Percentiles rank a stretch among this genome's conserved stretches.
Conservation (phyloP, 805 yeast genomes). For the Diddensiella santjacobensis region DNA sequence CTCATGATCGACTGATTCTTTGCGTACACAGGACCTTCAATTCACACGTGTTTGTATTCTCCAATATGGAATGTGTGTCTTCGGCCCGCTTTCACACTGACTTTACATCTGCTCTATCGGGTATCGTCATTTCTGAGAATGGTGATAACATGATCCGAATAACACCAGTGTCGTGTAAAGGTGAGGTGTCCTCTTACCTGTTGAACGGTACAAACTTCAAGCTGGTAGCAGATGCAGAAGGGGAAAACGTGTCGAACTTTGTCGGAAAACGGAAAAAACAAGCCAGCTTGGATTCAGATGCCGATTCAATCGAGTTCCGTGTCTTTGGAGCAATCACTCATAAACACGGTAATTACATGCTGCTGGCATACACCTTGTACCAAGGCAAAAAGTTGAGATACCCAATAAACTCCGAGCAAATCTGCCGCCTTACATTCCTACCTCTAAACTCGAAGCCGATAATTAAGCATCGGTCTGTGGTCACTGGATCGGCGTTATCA, state of each 20-base stretch:
- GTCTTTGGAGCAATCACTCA: constrained; percentile 18
- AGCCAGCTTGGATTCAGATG: constrained; percentile 2
- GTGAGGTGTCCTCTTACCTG: constrained; percentile 8
- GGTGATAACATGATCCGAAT: constrained; percentile 4
- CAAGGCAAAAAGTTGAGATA: constrained; percentile 20
- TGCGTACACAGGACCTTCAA: constrained; percentile 12
- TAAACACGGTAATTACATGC: constrained; percentile 21
- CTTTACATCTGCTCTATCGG: constrained; percentile 9
- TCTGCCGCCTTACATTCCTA: constrained; percentile 18
- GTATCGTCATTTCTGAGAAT: constrained; percentile 4
- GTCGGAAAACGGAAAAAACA: constrained; percentile 8
- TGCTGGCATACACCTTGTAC: constrained; percentile 16
- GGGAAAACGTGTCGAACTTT: constrained; percentile 5
- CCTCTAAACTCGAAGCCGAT: constrained; percentile 8
- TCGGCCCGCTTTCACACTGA: neutral
- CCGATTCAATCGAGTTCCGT: constrained; percentile 12
- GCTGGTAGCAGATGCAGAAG: constrained; percentile 1
- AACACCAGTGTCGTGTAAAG: constrained; percentile 14
- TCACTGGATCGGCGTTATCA: constrained; percentile 12
- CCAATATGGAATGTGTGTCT: neutral
- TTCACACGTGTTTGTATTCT: constrained; percentile 9
- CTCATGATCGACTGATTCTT: constrained; percentile 2
- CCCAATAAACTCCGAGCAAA: constrained; percentile 22
- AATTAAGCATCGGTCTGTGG: constrained; percentile 6
- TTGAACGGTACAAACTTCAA: constrained; percentile 1